phyloP scores from a whole-genome alignment of 257 asterid genomes.

The Salvia splendens region DNA sequence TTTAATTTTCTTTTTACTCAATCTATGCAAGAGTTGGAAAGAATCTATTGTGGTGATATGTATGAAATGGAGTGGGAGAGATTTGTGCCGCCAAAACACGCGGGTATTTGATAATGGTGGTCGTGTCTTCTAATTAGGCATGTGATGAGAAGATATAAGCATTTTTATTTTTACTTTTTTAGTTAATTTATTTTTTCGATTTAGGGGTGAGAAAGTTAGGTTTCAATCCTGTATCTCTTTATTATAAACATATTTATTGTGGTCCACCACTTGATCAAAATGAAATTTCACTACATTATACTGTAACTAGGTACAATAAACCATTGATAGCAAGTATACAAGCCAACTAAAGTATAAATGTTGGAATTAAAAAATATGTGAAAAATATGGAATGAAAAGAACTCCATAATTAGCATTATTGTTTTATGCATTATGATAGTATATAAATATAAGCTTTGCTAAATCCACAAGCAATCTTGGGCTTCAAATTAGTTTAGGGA shows the following conservation, averaged over 20 bases:
- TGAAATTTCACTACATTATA: too few relatives aligned
- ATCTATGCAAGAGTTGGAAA: constrained; percentile 21
- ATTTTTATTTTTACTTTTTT: too few relatives aligned
- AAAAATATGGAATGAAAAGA: too few relatives aligned
- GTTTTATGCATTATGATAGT: neutral
- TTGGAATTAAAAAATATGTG: too few relatives aligned
- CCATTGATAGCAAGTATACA: too few relatives aligned
- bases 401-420: neutral
- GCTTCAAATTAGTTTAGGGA: constrained; percentile 9
- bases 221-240: too few relatives aligned
- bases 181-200: too few relatives aligned
- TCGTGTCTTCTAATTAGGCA: constrained; percentile 33
- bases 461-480: constrained; percentile 29
- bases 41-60: constrained; percentile 10
- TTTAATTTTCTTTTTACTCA: neutral
- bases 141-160: constrained; percentile 19
- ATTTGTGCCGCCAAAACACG: constrained; percentile 50
- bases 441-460: constrained; percentile 18
- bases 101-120: constrained; percentile 36
- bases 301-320: too few relatives aligned
- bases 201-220: too few relatives aligned
- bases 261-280: too few relatives aligned
- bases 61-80: constrained; percentile 33
- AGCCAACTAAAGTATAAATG: too few relatives aligned
- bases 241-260: too few relatives aligned